Conservation (phyloP, 805 yeast genomes). For the Trichomonascus vanleenenianus region DNA sequence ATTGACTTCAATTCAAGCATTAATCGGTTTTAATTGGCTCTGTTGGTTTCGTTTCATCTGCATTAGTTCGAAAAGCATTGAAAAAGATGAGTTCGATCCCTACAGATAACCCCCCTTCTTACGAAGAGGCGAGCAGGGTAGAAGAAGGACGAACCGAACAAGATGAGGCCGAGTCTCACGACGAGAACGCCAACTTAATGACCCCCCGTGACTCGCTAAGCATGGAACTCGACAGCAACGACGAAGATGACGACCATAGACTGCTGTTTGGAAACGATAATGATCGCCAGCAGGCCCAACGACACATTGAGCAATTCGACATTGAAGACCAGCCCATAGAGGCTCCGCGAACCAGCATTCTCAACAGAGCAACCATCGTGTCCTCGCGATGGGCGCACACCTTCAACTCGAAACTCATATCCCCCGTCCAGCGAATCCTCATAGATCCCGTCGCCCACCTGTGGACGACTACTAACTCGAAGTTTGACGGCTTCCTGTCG, state of each 20-base stretch:
- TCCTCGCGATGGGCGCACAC: slow-evolving; percentile 16
- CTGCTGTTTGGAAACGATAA: not conserved
- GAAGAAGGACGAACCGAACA: slow-evolving; percentile 2
- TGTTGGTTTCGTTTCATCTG: too few species aligned
- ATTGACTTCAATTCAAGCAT: too few species aligned
- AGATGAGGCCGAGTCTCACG: slow-evolving; percentile 6
- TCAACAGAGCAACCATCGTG: slow-evolving; percentile 15
- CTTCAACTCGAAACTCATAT: slow-evolving; percentile 23
- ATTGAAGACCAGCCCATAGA: not conserved
- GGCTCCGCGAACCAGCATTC: not conserved
- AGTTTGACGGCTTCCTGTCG: slow-evolving; percentile 50
- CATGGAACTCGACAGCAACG: slow-evolving; percentile 1
- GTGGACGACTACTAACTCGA: slow-evolving; percentile 29
- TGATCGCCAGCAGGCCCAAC: slow-evolving; percentile 8
- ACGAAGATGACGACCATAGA: not conserved
- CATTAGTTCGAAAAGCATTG: too few species aligned
- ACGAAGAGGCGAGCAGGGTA: slow-evolving; percentile 5
- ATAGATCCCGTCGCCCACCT: slow-evolving; percentile 42
- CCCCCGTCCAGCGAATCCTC: slow-evolving; percentile 34
- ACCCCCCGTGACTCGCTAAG: slow-evolving; percentile 3
- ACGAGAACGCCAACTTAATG: slow-evolving; percentile 6
- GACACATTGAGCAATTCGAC: slow-evolving; percentile 1
- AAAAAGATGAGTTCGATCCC: slow-evolving; percentile 3
- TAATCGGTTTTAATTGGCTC: too few species aligned
- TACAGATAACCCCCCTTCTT: slow-evolving; percentile 11